Evolutionary conservation across 2,329 filamentous ascomycete genomes (phyloP).

Genomic region (Acrodontium crateriforme): DNA sequence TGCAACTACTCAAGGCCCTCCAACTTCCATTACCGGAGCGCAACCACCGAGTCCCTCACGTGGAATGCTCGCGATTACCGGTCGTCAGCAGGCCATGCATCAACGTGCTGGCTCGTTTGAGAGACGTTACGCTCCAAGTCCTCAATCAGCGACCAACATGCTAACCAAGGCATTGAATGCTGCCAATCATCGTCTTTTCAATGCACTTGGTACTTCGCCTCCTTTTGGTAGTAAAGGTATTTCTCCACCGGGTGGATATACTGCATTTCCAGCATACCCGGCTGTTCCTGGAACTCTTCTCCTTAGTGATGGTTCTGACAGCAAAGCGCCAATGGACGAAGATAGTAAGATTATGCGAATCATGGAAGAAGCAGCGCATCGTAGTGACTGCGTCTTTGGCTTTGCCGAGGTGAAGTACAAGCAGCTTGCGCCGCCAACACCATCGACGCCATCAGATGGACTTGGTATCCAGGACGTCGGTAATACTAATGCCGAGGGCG

Average conservation of each 20-base stretch:
- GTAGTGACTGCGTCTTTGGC: constrained; percentile 91
- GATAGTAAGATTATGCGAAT: constrained; percentile 63
- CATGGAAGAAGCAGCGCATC: constrained; percentile 82
- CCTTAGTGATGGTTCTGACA: constrained; percentile 42
- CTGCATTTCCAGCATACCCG: constrained; percentile 74
- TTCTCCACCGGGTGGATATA: constrained; percentile 64
- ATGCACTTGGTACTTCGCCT: constrained; percentile 51
- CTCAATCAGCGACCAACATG: constrained; percentile 72
- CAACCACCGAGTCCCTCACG: constrained; percentile 51
- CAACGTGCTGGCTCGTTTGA: constrained; percentile 71
- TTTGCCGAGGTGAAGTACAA: constrained; percentile 98
- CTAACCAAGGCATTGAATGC: constrained; percentile 92
- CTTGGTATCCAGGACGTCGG: constrained; percentile 45
- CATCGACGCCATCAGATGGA: constrained; percentile 54
- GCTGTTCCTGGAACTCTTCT: constrained; percentile 54
- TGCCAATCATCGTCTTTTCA: constrained; percentile 65
- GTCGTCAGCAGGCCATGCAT: constrained; percentile 49
- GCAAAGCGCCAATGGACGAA: constrained; percentile 57
- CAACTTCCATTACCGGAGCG: constrained; percentile 55
- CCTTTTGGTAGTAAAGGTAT: constrained; percentile 42
- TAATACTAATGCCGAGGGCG: constrained; percentile 39
- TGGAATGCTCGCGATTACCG: constrained; percentile 59
- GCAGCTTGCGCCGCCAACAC: constrained; percentile 80
- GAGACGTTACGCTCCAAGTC: constrained; percentile 56
- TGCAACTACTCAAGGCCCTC: constrained; percentile 62